phyloP scores from a whole-genome alignment of 129 eudicot genomes.

The Oenanthe sinensis region DNA sequence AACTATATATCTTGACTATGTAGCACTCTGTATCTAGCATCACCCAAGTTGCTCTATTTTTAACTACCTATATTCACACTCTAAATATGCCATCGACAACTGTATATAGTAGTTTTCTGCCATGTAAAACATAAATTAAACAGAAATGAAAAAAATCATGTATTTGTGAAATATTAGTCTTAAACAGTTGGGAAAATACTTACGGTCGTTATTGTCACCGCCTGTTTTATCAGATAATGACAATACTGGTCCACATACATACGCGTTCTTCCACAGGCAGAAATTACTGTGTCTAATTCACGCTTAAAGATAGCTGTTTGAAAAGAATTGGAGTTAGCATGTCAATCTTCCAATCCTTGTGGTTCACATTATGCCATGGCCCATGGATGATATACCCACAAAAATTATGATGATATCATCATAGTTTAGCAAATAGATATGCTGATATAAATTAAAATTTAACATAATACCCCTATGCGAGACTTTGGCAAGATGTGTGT shows the following conservation, averaged over 20 bases:
- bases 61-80: neutral
- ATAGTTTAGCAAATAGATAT: neutral
- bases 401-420: neutral
- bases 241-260: constrained; percentile 53
- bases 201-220: constrained; percentile 67
- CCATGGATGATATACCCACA: neutral
- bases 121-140: neutral
- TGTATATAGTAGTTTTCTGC: neutral
- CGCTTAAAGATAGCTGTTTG: constrained; percentile 55
- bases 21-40: neutral
- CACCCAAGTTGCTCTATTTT: neutral
- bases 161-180: neutral
- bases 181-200: constrained; percentile 28
- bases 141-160: neutral
- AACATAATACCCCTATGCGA: neutral
- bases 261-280: constrained; percentile 64
- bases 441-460: neutral
- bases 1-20: neutral
- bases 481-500: no score
- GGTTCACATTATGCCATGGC: neutral
- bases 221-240: constrained; percentile 37
- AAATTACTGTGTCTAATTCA: constrained; percentile 55
- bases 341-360: neutral
- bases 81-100: neutral
- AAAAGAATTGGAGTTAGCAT: neutral